Base-by-base conservation (phyloP, 192 early-diverging fungal species). In the Coemansia sp. region DNA sequence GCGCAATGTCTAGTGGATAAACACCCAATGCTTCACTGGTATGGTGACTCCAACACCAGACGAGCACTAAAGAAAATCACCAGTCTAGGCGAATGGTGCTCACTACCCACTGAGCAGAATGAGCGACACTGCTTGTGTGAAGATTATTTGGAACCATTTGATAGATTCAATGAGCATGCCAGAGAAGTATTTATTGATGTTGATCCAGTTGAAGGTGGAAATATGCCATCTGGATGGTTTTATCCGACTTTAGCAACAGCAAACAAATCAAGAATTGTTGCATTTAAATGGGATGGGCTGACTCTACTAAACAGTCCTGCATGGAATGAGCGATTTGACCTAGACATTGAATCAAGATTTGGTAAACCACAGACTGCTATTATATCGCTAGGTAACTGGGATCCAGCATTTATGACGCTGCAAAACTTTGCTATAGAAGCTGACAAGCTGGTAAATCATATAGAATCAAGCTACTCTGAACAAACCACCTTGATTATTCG, bases 1-100 rank as follows among this genome's bases (percentile, higher is more conserved):
- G 64, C 67, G 2, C 53, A 66, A 7, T 85, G 84, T 45, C 38
- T 83, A 8, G 47, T 62, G 0, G 51, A 66, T 7, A 61, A 50
- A 50, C 78, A 83, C 47, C 68, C 77, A 3, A 21, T 62, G 6
- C 37, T 83, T 4, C 77, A 82, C 48, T 68, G 75, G 59, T 85
- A 67, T n/a, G 84, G 84, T 14, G 84, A 85, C 51, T 85, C 84
- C 23, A 83, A 85, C 55, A 69, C 68, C 1, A 64, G 84, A 11
- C 49, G 84, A 16, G 71, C 84, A 25, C 19, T 85, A 12, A 82
- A 82, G 50, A 80, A 74, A 53, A 51, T 85, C 5, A 37, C 77
- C 4, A 74, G 65, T 11, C 58, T 72, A 27, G 83, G 83, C 16
- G 35, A 68, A 37, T 84, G 83, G 83, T 84, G 83, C 52, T 45